Conservation (phyloP, 768 basidiomycete species). For the Omphalotus guepiniiformis region DNA sequence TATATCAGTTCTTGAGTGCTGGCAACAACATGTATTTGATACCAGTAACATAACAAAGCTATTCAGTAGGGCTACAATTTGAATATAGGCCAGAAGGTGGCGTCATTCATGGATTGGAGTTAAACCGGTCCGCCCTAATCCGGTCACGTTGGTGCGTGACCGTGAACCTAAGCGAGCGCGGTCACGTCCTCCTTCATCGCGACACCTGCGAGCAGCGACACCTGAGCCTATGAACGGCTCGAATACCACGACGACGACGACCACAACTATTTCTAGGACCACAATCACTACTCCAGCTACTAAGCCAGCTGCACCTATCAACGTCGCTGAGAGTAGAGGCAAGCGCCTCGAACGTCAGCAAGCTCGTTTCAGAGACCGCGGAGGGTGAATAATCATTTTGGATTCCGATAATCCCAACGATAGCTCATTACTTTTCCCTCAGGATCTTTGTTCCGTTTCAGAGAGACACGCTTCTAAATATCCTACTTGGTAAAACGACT, state of each 20-base stretch:
- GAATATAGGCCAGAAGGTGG: too few species aligned
- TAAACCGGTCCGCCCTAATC: too few species aligned
- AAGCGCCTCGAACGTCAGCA: constrained; percentile 5
- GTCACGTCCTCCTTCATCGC: too few species aligned
- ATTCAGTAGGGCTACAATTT: too few species aligned
- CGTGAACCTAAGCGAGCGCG: background rate
- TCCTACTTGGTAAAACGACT: constrained; percentile 3
- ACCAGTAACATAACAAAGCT: too few species aligned
- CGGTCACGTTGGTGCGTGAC: background rate
- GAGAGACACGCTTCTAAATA: background rate
- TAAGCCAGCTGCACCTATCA: background rate
- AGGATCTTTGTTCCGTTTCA: background rate
- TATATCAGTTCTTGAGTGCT: too few species aligned
- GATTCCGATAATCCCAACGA: background rate
- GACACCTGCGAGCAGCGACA: too few species aligned
- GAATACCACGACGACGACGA: background rate
- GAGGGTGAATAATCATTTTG: constrained; percentile 1
- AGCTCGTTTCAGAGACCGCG: constrained; percentile 5
- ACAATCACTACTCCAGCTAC: background rate
- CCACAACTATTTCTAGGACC: background rate
- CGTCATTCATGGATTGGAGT: too few species aligned
- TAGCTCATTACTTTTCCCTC: background rate
- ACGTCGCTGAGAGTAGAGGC: constrained; percentile 3
- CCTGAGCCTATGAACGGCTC: background rate
- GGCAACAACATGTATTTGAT: too few species aligned